A percentile compares a stretch with the other conserved stretches of the same genome.
phyloP scores from a whole-genome alignment of 2,329 filamentous ascomycete species.

The Cylindrodendrum hubeiense region DNA sequence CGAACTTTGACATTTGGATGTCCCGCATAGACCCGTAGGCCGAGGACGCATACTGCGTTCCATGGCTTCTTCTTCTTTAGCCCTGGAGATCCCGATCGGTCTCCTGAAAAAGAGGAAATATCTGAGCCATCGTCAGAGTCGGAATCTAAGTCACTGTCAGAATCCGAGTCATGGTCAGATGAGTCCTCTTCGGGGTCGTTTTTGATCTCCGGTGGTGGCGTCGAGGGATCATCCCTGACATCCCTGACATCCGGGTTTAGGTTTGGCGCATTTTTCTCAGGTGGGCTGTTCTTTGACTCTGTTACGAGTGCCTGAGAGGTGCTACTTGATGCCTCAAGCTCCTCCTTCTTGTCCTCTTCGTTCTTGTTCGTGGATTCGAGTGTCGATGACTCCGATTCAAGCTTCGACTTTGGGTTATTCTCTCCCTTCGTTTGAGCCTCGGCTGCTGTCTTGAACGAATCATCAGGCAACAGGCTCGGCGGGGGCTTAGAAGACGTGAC shows the following conservation, averaged over 20 bases:
- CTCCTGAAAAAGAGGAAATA: constrained; percentile 18
- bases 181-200: constrained; percentile 29
- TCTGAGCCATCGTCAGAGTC: constrained; percentile 43
- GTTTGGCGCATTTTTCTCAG: constrained; percentile 24
- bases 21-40: constrained; percentile 54
- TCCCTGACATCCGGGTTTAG: constrained; percentile 29
- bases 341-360: constrained; percentile 25
- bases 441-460: constrained; percentile 33
- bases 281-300: constrained; percentile 9
- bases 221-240: constrained; percentile 25
- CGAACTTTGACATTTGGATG: constrained; percentile 51
- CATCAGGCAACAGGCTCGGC: constrained; percentile 37
- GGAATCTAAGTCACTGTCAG: constrained; percentile 36
- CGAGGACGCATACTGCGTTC: constrained; percentile 58
- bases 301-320: constrained; percentile 12
- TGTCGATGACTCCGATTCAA: constrained; percentile 18
- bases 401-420: background rate
- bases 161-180: constrained; percentile 36
- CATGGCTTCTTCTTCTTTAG: constrained; percentile 46
- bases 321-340: background rate
- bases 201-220: constrained; percentile 23
- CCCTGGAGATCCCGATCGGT: background rate
- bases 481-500: constrained; percentile 25
- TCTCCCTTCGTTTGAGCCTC: constrained; percentile 24
- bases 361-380: constrained; percentile 16